These are phyloP conservation scores for Apiospora marii DNA, from an alignment of 2,329 filamentous ascomycete species.

Conservation along the genomic window DNA sequence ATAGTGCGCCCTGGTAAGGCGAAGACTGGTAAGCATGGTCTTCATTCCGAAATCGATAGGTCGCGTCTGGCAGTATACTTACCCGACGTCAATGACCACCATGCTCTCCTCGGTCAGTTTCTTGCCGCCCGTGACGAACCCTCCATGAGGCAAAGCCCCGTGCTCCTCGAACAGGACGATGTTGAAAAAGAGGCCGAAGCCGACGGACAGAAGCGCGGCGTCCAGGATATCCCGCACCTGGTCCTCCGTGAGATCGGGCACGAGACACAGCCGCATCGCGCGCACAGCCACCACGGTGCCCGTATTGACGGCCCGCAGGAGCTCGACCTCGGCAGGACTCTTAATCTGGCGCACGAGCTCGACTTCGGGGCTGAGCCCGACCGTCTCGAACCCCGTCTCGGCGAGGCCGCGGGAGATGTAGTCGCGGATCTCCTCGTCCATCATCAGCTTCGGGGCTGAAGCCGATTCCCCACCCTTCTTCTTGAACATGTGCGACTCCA, in stretches of 20 bases:
- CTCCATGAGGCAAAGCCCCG: constrained; percentile 61
- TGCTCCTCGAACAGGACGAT: constrained; percentile 69
- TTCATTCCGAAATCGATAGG: no score
- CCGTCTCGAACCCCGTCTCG: constrained; percentile 60
- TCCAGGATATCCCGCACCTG: constrained; percentile 64
- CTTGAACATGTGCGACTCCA: constrained; percentile 50
- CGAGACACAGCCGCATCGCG: constrained; percentile 63
- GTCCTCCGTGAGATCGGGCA: constrained; percentile 63
- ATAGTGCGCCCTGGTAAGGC: constrained; percentile 56
- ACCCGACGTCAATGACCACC: constrained; percentile 67
- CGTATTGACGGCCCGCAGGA: constrained; percentile 68
- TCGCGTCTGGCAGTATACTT: constrained; percentile 29
- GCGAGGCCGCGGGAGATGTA: constrained; percentile 66
- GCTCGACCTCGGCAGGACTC: constrained; percentile 61
- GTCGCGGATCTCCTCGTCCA: constrained; percentile 71
- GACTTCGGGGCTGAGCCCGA: constrained; percentile 60
- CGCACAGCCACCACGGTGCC: constrained; percentile 68
- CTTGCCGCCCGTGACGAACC: constrained; percentile 59
- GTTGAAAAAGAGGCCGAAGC: constrained; percentile 67
- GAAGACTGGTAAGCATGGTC: constrained; percentile 26
- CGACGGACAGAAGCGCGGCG: constrained; percentile 59
- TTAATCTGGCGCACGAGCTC: constrained; percentile 68
- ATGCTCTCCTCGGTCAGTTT: constrained; percentile 62
- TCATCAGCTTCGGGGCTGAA: constrained; percentile 56
- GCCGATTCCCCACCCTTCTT: background rate